These are phyloP conservation scores for Podospora pseudoanserina DNA, from an alignment of 495 filamentous ascomycete genomes.

Conservation along the genomic window DNA sequence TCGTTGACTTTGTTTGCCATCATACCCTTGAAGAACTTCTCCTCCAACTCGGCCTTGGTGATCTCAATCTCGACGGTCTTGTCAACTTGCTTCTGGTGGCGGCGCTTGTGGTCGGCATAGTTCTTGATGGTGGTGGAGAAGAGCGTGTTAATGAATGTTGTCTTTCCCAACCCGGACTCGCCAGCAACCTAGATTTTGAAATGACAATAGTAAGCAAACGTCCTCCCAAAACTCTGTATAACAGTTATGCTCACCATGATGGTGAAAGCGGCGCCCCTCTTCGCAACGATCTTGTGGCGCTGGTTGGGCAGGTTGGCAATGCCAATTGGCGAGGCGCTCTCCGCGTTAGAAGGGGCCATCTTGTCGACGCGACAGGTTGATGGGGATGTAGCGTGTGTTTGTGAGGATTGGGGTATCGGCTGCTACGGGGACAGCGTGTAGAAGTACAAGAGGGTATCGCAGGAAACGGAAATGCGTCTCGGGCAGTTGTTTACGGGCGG, in stretches of 20 bases:
- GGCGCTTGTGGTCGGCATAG: constrained; percentile 97
- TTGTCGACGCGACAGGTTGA: constrained; percentile 31
- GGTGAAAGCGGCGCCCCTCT: constrained; percentile 97
- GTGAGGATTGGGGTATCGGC: constrained; percentile 14
- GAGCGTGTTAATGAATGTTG: constrained; percentile 99
- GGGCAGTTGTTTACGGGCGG: constrained; percentile 25
- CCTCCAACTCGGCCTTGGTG: constrained; percentile 97
- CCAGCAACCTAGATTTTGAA: constrained; percentile 73
- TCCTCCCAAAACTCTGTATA: not conserved
- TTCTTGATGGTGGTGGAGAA: constrained; percentile 99
- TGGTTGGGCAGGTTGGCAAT: constrained; percentile 99
- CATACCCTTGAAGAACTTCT: constrained; percentile 99
- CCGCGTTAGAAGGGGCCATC: constrained; percentile 73
- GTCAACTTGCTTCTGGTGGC: constrained; percentile 98
- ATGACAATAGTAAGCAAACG: constrained; percentile 6
- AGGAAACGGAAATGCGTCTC: constrained; percentile 22
- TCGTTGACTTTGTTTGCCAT: constrained; percentile 8
- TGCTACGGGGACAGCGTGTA: constrained; percentile 20
- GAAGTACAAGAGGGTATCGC: constrained; percentile 21
- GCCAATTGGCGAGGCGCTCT: constrained; percentile 92
- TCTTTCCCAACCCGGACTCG: constrained; percentile 98
- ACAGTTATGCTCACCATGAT: constrained; percentile 72
- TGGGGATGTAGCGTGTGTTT: constrained; percentile 13
- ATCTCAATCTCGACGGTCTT: constrained; percentile 99
- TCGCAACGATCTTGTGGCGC: constrained; percentile 99